These are phyloP conservation scores for Ambispora gerdemannii DNA, from an alignment of 192 early-diverging fungal genomes.

Conservation along the genomic window DNA sequence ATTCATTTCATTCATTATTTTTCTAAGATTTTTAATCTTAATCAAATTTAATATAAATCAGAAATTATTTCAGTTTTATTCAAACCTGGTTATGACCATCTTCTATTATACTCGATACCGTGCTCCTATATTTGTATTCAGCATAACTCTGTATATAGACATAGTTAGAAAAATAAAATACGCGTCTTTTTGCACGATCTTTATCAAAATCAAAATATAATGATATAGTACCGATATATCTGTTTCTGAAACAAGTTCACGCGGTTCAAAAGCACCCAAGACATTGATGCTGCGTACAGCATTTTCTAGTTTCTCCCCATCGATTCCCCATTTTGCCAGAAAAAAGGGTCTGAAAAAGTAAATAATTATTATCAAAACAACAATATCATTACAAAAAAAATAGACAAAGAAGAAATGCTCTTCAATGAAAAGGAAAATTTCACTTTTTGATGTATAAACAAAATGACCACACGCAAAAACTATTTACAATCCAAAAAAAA, in stretches of 20 bases:
- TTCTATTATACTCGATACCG: conserved; percentile 21
- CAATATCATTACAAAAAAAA: neutral
- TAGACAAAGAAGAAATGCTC: neutral
- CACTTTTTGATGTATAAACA: neutral
- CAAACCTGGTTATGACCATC: conserved; percentile 27
- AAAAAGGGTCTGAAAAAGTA: conserved; percentile 21
- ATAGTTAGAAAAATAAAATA: neutral
- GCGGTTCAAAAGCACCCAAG: conserved; percentile 29
- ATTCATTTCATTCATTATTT: neutral
- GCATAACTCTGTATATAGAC: conserved; percentile 9
- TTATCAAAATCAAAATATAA: neutral
- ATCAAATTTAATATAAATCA: neutral
- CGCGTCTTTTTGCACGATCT: neutral
- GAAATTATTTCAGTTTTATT: neutral
- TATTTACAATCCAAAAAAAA: neutral
- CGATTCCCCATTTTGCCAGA: conserved; percentile 27
- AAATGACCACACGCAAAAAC: neutral
- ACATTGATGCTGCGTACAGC: conserved; percentile 22
- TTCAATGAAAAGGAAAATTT: neutral
- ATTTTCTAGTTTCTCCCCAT: conserved; percentile 28
- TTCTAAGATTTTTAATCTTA: neutral
- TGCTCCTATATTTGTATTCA: conserved; percentile 23
- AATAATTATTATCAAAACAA: neutral
- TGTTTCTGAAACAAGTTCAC: conserved; percentile 14
- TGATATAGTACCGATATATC: conserved; percentile 13